Conservation (phyloP, 768 basidiomycete genomes). For the Nidula microcarpa region DNA sequence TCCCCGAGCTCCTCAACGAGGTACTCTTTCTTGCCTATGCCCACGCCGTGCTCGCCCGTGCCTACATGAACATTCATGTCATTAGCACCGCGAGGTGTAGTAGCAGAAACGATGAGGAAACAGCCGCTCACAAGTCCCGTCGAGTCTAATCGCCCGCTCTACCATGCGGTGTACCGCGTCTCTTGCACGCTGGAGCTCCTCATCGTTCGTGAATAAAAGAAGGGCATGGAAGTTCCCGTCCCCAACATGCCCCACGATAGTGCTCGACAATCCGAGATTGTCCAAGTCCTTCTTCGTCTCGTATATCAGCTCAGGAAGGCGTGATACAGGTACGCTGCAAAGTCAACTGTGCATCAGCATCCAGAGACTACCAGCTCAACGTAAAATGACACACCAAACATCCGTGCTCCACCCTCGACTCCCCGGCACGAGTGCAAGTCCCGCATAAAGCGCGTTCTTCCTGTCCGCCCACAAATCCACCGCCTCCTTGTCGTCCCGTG, state of each 20-base stretch:
- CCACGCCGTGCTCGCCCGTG: no score
- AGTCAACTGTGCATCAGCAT: not conserved
- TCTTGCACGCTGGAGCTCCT: no score
- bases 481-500: constrained; percentile 61
- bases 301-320: constrained; percentile 58
- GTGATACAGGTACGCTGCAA: constrained; percentile 57
- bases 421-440: constrained; percentile 54
- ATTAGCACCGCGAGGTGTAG: no score
- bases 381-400: constrained; percentile 50
- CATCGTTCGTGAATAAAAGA: no score
- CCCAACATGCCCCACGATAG: constrained; percentile 73
- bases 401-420: constrained; percentile 68
- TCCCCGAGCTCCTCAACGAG: no score
- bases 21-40: no score
- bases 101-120: no score
- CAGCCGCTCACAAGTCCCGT: no score
- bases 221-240: not conserved
- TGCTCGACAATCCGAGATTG: constrained; percentile 50
- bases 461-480: constrained; percentile 70
- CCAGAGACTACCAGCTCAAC: not conserved
- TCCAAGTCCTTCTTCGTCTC: constrained; percentile 73
- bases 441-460: constrained; percentile 61
- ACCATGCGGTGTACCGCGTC: no score
- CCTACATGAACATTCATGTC: no score
- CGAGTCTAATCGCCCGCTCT: no score